Evolutionary conservation across 345 rosid species (phyloP), one percentile per base, ranked within the genome.

Genomic region (Crucihimalaya himalaica): DNA sequence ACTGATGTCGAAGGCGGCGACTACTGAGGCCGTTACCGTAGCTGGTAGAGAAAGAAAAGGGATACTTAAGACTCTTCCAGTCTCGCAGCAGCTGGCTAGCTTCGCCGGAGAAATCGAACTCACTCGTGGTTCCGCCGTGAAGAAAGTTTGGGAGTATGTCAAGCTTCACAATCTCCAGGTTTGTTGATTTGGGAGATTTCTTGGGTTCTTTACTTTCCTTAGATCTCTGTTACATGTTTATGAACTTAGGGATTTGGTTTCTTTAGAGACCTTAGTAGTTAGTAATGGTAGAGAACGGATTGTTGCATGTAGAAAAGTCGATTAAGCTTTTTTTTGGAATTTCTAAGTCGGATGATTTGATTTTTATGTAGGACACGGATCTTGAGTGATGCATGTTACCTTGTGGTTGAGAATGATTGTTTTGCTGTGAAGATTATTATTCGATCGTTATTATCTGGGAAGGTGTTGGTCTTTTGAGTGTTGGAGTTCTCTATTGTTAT

Each of bases 121-220:
- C 58, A 78, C 85, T 77, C 86, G 91, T 18, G 19, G 79, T 16
- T 53, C 78, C 1, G 87, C 83, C 6, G 80, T 80, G 61, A 85
- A 85, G 79, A 79, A 77, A 73, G 75, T 87, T 19, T 87, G 91
- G 88, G 77, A 63, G 32, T 66, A 83, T 15, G 69, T 87, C 66
- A 85, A 82, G 75, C 77, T 52, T 2, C 64, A 81, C 66, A 80
- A 82, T 23, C 84, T 87, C 58, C 87, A 87, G 91, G 91, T 85
- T 62, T 18, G 51, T 27, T 29, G 6, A 48, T 48, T 66, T 66
- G 2, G 40, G 23, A 4, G 12, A 13, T 16, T 72, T 61, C 39
- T 42, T 21, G 6, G 37, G 10, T 16, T 45, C 16, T 15, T 45
- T 7, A 16, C 12, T 7, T 8, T 46, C 0, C 21, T 9, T 46